phyloP scores from a whole-genome alignment of 345 rosid species.

The Cardamine occulta region DNA sequence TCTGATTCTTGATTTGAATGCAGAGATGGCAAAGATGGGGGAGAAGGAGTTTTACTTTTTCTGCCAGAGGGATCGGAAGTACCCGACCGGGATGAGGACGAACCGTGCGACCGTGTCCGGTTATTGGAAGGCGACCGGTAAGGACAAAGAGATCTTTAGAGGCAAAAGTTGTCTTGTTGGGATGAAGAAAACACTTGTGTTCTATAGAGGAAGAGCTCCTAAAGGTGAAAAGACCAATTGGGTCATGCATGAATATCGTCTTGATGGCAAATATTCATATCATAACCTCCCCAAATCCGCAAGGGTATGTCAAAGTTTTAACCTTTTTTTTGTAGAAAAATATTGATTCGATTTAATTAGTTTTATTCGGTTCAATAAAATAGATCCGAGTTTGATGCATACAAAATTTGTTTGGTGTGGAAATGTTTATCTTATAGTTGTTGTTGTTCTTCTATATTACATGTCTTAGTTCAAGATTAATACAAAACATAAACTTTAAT shows the following conservation, averaged over 20 bases:
- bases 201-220: slow-evolving; percentile 94
- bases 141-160: slow-evolving; percentile 80
- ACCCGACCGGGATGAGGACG: slow-evolving; percentile 98
- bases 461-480: slow-evolving; percentile 7
- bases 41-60: slow-evolving; percentile 96
- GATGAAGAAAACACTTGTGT: slow-evolving; percentile 99
- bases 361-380: neutral
- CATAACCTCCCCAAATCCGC: slow-evolving; percentile 67
- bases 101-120: slow-evolving; percentile 92
- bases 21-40: slow-evolving; percentile 95
- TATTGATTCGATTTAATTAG: neutral
- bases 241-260: slow-evolving; percentile 96
- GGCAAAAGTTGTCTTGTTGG: slow-evolving; percentile 79
- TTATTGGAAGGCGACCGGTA: slow-evolving; percentile 98
- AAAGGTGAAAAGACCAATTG: slow-evolving; percentile 95
- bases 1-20: slow-evolving; percentile 34
- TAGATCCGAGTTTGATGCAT: slow-evolving; percentile 16
- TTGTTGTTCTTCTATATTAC: neutral
- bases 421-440: neutral
- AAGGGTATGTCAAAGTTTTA: slow-evolving; percentile 53
- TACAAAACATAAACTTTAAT: slow-evolving; percentile 5
- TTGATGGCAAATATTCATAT: slow-evolving; percentile 82
- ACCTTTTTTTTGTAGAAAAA: neutral
- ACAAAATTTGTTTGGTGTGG: neutral
- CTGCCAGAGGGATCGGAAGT: slow-evolving; percentile 88